Conservation (phyloP, 2,329 filamentous ascomycete genomes). For the Colletotrichum sp. region DNA sequence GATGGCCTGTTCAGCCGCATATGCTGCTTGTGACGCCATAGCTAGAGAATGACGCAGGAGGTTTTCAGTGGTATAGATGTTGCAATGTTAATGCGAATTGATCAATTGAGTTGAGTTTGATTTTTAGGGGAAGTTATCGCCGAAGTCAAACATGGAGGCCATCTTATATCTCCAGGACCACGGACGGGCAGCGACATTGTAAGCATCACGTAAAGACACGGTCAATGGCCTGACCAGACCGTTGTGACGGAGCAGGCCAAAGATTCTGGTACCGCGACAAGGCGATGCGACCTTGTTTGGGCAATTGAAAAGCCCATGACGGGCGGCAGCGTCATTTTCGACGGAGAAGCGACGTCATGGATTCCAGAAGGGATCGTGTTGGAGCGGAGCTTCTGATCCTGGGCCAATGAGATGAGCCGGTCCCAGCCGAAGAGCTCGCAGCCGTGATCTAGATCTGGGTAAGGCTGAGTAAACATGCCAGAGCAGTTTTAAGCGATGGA, state of each 20-base stretch:
- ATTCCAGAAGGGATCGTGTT: neutral
- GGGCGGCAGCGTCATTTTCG: slow-evolving; percentile 5
- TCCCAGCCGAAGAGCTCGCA: neutral
- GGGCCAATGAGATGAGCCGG: slow-evolving; percentile 1
- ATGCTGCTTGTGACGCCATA: slow-evolving; percentile 72
- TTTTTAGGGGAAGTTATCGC: neutral
- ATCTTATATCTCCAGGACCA: neutral
- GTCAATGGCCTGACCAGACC: neutral
- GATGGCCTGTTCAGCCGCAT: slow-evolving; percentile 67
- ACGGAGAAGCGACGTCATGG: slow-evolving; percentile 14
- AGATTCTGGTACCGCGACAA: neutral
- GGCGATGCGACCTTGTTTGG: neutral
- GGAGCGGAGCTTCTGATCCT: neutral
- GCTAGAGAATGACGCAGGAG: neutral
- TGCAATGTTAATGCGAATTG: neutral
- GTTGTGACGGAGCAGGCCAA: neutral
- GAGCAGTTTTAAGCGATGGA: neutral
- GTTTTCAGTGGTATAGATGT: neutral
- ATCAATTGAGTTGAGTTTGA: accelerated
- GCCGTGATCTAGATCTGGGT: neutral
- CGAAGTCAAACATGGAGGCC: neutral
- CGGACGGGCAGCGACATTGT: neutral
- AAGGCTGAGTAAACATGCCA: neutral
- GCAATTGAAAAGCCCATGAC: neutral
- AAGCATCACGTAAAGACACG: neutral